These are phyloP conservation scores for Kurtzmaniella cleridarum DNA, from an alignment of 805 yeast species.

Conservation along the genomic window DNA sequence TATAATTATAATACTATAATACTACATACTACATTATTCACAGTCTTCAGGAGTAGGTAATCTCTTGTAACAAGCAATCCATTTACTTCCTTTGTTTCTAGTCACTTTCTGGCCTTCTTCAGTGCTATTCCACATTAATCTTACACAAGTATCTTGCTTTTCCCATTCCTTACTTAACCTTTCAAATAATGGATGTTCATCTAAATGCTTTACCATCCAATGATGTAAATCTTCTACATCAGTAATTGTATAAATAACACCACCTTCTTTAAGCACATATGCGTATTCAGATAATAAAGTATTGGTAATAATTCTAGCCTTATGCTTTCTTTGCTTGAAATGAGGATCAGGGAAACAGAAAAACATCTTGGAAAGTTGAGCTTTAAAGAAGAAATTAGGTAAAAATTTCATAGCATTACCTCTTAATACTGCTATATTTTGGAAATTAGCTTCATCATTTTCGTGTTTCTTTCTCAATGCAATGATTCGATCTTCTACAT, in stretches of 20 bases:
- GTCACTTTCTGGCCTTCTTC: constrained; percentile 97
- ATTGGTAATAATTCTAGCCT: constrained; percentile 90
- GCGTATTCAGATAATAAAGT: constrained; percentile 91
- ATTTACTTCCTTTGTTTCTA: constrained; percentile 84
- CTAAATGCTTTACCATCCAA: constrained; percentile 94
- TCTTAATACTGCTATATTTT: constrained; percentile 83
- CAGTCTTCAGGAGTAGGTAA: constrained; percentile 51
- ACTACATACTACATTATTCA: constrained; percentile 6
- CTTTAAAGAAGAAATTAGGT: constrained; percentile 85
- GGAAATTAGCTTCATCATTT: constrained; percentile 43
- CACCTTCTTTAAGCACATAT: constrained; percentile 79
- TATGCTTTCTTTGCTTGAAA: constrained; percentile 94
- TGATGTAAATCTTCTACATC: constrained; percentile 89
- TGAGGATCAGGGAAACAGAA: constrained; percentile 99
- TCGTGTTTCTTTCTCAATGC: constrained; percentile 66
- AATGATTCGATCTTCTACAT: constrained; percentile 90
- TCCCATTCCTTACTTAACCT: constrained; percentile 80
- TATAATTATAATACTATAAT: not conserved
- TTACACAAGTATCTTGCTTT: constrained; percentile 70
- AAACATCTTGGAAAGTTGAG: constrained; percentile 84
- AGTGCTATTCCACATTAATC: constrained; percentile 84
- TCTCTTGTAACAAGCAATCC: constrained; percentile 80
- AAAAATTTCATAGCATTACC: constrained; percentile 97
- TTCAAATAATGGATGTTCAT: constrained; percentile 86
- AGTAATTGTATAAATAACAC: constrained; percentile 88